Percentiles rank a stretch among this genome's conserved stretches.
phyloP scores from a whole-genome alignment of 1,284 basidiomycete species.

The Ceraceosorus guamensis region DNA sequence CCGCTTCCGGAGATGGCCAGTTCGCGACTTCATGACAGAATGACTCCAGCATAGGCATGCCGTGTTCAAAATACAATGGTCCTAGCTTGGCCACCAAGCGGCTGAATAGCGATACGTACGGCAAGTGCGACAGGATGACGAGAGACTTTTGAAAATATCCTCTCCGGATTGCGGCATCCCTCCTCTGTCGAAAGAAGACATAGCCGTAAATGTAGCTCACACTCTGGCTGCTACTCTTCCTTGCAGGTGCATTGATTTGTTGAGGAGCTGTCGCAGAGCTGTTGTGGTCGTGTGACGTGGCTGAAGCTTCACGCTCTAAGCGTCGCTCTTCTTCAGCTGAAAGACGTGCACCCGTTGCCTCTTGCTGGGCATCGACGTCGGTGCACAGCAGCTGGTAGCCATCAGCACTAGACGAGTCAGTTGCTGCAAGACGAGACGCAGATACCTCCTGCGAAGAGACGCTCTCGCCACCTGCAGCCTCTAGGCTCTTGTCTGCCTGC shows the following conservation, averaged over 20 bases:
- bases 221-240: constrained; percentile 23
- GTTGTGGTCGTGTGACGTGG: background rate
- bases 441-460: too few species aligned
- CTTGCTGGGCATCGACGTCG: too few species aligned
- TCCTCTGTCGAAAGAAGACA: constrained; percentile 44
- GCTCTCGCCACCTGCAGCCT: too few species aligned
- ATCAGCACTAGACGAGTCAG: too few species aligned
- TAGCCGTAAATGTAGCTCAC: constrained; percentile 47
- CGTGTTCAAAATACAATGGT: constrained; percentile 39
- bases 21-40: constrained; percentile 30
- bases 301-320: too few species aligned
- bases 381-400: too few species aligned
- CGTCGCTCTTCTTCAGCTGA: too few species aligned
- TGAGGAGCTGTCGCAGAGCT: background rate
- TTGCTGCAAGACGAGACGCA: too few species aligned
- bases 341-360: too few species aligned
- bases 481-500: too few species aligned
- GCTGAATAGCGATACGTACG: constrained; percentile 75
- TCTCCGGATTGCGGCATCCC: constrained; percentile 33
- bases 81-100: constrained; percentile 65
- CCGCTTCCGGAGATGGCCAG: constrained; percentile 36
- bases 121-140: constrained; percentile 73
- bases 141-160: constrained; percentile 61
- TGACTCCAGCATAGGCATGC: constrained; percentile 39
- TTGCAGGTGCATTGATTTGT: background rate